Evolutionary conservation across 176 grass and related monocot species (phyloP).

Genomic region (Olyra latifolia): DNA sequence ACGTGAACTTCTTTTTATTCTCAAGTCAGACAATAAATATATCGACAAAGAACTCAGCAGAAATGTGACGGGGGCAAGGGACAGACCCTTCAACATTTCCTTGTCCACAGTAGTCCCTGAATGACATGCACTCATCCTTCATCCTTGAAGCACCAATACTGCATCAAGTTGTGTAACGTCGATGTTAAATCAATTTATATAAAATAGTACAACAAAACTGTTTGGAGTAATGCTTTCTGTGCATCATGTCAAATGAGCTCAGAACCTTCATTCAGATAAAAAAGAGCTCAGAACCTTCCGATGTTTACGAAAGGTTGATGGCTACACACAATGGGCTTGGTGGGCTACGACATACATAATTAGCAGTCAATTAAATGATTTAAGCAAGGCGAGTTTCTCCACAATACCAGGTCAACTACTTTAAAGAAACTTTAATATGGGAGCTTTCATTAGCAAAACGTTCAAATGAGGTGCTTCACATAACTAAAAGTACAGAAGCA

Average conservation of each 20-base stretch:
- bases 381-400: neutral
- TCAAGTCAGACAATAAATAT: neutral
- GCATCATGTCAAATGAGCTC: conserved; percentile 16
- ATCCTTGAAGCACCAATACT: conserved; percentile 99
- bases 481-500: conserved; percentile 3
- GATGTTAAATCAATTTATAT: conserved; percentile 21
- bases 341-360: conserved; percentile 3
- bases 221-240: neutral
- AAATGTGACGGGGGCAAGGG: neutral
- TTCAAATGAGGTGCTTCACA: conserved; percentile 6
- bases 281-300: conserved; percentile 20
- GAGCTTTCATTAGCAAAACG: conserved; percentile 9
- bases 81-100: conserved; percentile 81
- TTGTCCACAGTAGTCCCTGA: conserved; percentile 68
- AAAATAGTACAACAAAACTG: neutral
- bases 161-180: conserved; percentile 39
- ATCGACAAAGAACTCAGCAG: neutral
- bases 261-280: neutral
- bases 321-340: neutral
- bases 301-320: conserved; percentile 24
- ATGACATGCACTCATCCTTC: conserved; percentile 87
- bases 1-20: neutral
- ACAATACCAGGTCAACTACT: neutral
- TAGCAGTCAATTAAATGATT: neutral
- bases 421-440: neutral